Conservation (phyloP, 148 eudicot species). For the Pharnaceum exiguum region DNA sequence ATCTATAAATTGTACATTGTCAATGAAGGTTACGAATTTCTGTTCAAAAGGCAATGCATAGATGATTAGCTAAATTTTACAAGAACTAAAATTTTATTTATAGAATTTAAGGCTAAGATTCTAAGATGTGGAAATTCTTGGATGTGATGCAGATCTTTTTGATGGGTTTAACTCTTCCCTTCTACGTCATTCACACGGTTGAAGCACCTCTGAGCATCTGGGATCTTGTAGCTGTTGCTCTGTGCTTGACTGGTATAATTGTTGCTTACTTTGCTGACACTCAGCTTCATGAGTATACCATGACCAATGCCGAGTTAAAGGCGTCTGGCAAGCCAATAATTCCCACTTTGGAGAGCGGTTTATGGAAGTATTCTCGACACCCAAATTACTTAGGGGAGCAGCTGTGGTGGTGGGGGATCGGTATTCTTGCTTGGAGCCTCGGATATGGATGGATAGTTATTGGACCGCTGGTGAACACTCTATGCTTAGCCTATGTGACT, state of each 20-base stretch:
- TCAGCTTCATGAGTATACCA: slow-evolving; percentile 58
- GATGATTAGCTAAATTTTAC: no score
- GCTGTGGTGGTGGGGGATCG: slow-evolving; percentile 98
- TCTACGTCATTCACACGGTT: slow-evolving; percentile 60
- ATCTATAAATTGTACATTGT: no score
- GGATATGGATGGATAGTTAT: slow-evolving; percentile 54
- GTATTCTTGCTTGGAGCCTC: slow-evolving; percentile 65
- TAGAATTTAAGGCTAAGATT: not conserved
- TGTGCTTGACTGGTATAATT: slow-evolving; percentile 55
- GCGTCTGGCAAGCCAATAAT: slow-evolving; percentile 37
- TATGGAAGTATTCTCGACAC: slow-evolving; percentile 84
- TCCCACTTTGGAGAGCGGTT: slow-evolving; percentile 58
- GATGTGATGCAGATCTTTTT: slow-evolving; percentile 54
- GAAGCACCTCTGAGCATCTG: slow-evolving; percentile 51
- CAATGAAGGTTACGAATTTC: no score
- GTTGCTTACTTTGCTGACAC: slow-evolving; percentile 77
- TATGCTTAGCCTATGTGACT: slow-evolving; percentile 80
- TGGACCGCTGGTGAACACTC: slow-evolving; percentile 63
- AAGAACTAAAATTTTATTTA: no score
- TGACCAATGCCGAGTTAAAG: slow-evolving; percentile 45
- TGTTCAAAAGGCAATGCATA: no score
- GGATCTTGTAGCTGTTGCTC: slow-evolving; percentile 49
- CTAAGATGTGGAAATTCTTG: not conserved
- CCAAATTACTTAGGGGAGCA: slow-evolving; percentile 98
- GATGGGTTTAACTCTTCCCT: slow-evolving; percentile 64